Conservation (phyloP, 1,139 yeast genomes). For the Yamadazyma siamensis region DNA sequence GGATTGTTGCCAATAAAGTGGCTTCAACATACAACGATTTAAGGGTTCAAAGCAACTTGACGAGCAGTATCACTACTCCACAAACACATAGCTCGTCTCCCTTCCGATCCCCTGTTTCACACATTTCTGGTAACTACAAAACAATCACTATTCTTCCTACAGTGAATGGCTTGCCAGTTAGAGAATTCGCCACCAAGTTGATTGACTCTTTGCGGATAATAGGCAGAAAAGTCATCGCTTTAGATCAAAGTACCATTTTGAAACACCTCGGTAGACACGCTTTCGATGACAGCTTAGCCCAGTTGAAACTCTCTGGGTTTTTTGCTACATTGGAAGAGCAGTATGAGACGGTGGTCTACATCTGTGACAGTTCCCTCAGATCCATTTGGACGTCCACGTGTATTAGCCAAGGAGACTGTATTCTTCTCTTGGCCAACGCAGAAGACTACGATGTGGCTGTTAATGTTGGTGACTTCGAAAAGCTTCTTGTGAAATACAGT, state of each 20-base stretch:
- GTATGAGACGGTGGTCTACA: constrained; percentile 80
- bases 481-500: constrained; percentile 66
- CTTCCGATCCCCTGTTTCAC: constrained; percentile 20
- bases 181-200: constrained; percentile 75
- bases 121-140: constrained; percentile 51
- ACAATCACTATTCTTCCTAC: constrained; percentile 86
- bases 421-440: constrained; percentile 68
- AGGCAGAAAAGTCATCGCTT: constrained; percentile 69
- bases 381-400: constrained; percentile 93
- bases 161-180: constrained; percentile 74
- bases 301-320: constrained; percentile 80
- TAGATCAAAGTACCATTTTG: constrained; percentile 79
- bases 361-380: constrained; percentile 80
- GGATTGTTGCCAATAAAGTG: constrained; percentile 80
- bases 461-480: constrained; percentile 81
- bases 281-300: constrained; percentile 77
- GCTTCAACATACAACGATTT: constrained; percentile 19
- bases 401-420: constrained; percentile 92
- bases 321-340: constrained; percentile 89
- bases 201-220: constrained; percentile 68
- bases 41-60: constrained; percentile 7
- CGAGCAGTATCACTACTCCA: constrained; percentile 17
- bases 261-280: constrained; percentile 88
- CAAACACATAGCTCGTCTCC: constrained; percentile 12
- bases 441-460: constrained; percentile 59